Evolutionary conservation across 495 filamentous ascomycete species (phyloP), one percentile per base, ranked within the genome.

Genomic region (Penicillium roqueforti): DNA sequence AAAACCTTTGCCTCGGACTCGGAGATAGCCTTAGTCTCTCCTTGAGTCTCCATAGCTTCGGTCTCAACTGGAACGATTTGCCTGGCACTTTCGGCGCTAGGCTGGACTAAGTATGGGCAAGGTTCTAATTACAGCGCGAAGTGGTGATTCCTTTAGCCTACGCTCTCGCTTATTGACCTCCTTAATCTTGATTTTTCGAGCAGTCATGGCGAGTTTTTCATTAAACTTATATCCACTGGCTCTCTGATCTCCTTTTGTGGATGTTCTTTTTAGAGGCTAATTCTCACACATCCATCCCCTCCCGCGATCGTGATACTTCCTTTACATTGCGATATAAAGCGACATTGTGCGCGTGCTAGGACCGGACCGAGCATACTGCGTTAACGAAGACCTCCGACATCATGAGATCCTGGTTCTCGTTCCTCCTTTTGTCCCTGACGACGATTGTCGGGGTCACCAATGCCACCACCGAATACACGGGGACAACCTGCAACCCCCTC

Each of bases 401-500:
- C 5, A 51, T 51, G 49, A 11, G 6, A 1, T 32, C 28, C 4
- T 43, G 6, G 10, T 2, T 18, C 8, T 22, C 39, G 0, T 18
- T 43, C 19, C 2, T 36, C 6, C 13, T 51, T 6, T 0, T 43
- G 3, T 18, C 18, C 6, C 29, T 51, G 13, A 18, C 11, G 2
- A 7, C 18, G 1, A 16, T 34, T 3, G 16, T n/a, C 16, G 11
- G 14, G 3, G 20, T 31, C 26, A 25, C 14, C 13, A 43, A 36
- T 7, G 37, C 14, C 7, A 43, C 18, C 7, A 18, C 37, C 13
- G 37, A 51, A 28, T 51, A 51, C 7, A 51, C 49, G 14, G 49
- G 49, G 19, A 60, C 86, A 13, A 61, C 68, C 19, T 91, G 87
- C 74, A 78, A 87, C 28, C 87, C 87, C 7, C 71, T 79, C 54